Conservation (phyloP, 805 yeast genomes). For the Ogataea degrootiae region DNA sequence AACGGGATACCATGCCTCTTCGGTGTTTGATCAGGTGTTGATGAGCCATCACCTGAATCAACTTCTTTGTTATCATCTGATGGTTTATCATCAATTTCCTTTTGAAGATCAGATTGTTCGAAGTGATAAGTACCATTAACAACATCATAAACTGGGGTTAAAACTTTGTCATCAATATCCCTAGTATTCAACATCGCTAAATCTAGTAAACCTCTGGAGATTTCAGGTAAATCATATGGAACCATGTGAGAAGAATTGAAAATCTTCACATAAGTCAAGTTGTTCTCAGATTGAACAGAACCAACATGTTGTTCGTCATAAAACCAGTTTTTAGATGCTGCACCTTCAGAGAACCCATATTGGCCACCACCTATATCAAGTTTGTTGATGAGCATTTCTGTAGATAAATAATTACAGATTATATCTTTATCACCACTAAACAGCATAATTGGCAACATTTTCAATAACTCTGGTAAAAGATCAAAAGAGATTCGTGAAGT, state of each 20-base stretch:
- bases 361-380: conserved; percentile 59
- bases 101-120: conserved; percentile 2
- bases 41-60: background rate
- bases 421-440: conserved; percentile 88
- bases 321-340: conserved; percentile 35
- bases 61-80: background rate
- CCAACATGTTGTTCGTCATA: conserved; percentile 38
- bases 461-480: conserved; percentile 62
- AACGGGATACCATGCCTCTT: conserved; percentile 11
- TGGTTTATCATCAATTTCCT: conserved; percentile 2
- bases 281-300: conserved; percentile 47
- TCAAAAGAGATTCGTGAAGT: conserved; percentile 56
- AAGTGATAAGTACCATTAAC: conserved; percentile 6
- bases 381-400: conserved; percentile 57
- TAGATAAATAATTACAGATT: conserved; percentile 80
- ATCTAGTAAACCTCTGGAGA: conserved; percentile 68
- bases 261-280: conserved; percentile 71
- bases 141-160: conserved; percentile 27
- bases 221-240: conserved; percentile 72
- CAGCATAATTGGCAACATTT: conserved; percentile 56
- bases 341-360: conserved; percentile 43
- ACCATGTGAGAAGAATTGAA: conserved; percentile 90
- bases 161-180: conserved; percentile 14
- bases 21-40: background rate
- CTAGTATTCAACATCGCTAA: conserved; percentile 33